These are phyloP conservation scores for Dalbergia oliveri DNA, from an alignment of 306 rosid species.

Conservation along the genomic window DNA sequence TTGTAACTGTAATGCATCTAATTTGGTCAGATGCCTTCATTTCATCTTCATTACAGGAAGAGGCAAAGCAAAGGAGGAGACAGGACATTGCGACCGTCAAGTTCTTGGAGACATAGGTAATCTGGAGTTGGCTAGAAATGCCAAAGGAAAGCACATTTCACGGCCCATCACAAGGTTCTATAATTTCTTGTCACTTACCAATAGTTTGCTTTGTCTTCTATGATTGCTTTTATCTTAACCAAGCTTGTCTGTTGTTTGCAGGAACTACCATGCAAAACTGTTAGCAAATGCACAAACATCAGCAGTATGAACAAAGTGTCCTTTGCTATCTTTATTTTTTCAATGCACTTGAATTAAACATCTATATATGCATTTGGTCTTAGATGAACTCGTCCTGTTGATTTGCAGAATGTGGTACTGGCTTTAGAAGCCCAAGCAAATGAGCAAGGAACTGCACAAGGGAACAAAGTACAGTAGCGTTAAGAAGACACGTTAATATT, in stretches of 20 bases:
- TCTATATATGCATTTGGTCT: not conserved
- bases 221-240: not conserved
- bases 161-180: constrained; percentile 41
- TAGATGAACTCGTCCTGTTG: not conserved
- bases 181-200: not conserved
- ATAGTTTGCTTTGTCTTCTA: not conserved
- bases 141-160: constrained; percentile 15
- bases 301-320: constrained; percentile 8
- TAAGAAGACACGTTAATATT: not conserved
- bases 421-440: not conserved
- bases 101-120: constrained; percentile 52
- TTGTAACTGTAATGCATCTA: too few relatives aligned
- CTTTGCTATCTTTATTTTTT: not conserved
- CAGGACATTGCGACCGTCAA: constrained; percentile 1
- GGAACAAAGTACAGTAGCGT: not conserved
- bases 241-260: not conserved
- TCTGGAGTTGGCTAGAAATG: constrained; percentile 12
- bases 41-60: not conserved
- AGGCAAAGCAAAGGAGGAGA: not conserved
- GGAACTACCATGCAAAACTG: constrained; percentile 33
- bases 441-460: constrained; percentile 11
- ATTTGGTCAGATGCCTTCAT: not conserved
- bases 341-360: not conserved
- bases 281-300: constrained; percentile 35
- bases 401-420: constrained; percentile 42